Evolutionary conservation across 108 stramenopile species (phyloP).

Genomic region (Stephanodiscus minutulus): DNA sequence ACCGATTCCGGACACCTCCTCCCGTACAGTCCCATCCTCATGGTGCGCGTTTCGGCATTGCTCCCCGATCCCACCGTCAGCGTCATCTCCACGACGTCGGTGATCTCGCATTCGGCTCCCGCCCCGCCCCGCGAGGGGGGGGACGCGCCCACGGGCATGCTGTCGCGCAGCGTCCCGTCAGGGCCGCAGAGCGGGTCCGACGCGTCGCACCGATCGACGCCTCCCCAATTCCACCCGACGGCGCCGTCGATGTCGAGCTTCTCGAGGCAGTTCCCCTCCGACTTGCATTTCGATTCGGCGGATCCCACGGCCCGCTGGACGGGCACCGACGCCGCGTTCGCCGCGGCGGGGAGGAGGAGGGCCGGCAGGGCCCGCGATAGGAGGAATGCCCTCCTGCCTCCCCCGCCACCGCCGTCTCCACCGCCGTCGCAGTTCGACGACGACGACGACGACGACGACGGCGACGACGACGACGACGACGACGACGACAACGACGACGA

Average conservation of each 20-base stretch:
- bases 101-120: constrained; percentile 38
- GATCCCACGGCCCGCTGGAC: constrained; percentile 76
- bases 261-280: constrained; percentile 80
- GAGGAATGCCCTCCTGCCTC: constrained; percentile 24
- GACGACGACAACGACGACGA: too few relatives aligned
- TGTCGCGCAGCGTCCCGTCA: constrained; percentile 59
- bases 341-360: constrained; percentile 1
- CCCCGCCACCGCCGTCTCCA: not conserved
- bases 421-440: not conserved
- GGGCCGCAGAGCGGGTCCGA: constrained; percentile 73
- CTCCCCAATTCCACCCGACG: constrained; percentile 89
- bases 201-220: constrained; percentile 81
- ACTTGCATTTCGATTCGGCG: constrained; percentile 68
- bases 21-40: constrained; percentile 77
- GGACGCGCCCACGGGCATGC: constrained; percentile 41
- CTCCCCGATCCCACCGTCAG: constrained; percentile 59
- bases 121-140: constrained; percentile 40
- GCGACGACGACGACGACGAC: too few relatives aligned
- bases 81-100: constrained; percentile 58
- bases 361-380: constrained; percentile 7
- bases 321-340: constrained; percentile 49
- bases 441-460: too few relatives aligned
- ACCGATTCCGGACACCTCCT: constrained; percentile 51
- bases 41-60: constrained; percentile 45
- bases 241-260: constrained; percentile 81